Conservation (phyloP, 176 grass and related monocot genomes). For the Zea luxurians region DNA sequence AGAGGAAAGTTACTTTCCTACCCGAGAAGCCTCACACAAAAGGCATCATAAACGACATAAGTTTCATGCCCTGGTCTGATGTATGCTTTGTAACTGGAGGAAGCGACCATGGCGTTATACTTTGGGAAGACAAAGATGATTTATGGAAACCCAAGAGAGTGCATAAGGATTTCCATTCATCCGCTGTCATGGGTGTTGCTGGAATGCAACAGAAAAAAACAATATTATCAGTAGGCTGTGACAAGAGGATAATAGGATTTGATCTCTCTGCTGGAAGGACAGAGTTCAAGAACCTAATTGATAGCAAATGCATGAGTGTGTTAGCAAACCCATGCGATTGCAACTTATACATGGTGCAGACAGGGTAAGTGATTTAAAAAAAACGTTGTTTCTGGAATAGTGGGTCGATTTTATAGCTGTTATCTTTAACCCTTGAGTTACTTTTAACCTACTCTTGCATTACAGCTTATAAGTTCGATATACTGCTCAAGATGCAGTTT, state of each 20-base stretch:
- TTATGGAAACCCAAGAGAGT: constrained; percentile 74
- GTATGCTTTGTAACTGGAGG: constrained; percentile 71
- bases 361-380: constrained; percentile 66
- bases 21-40: constrained; percentile 79
- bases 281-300: constrained; percentile 80
- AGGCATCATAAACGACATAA: constrained; percentile 91
- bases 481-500: background rate
- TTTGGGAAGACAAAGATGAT: constrained; percentile 79
- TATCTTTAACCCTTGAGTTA: background rate
- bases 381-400: constrained; percentile 27
- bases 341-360: constrained; percentile 95
- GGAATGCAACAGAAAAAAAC: constrained; percentile 82
- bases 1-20: constrained; percentile 83
- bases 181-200: constrained; percentile 81
- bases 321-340: constrained; percentile 81
- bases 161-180: constrained; percentile 74
- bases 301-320: constrained; percentile 95
- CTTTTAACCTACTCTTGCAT: background rate
- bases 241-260: constrained; percentile 87
- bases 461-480: background rate
- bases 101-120: constrained; percentile 79
- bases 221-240: constrained; percentile 79
- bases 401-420: background rate
- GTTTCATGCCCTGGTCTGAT: constrained; percentile 90
- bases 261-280: constrained; percentile 71